These are phyloP conservation scores for Alternaria gaisen DNA, from an alignment of 2,329 filamentous ascomycete species.

Conservation along the genomic window DNA sequence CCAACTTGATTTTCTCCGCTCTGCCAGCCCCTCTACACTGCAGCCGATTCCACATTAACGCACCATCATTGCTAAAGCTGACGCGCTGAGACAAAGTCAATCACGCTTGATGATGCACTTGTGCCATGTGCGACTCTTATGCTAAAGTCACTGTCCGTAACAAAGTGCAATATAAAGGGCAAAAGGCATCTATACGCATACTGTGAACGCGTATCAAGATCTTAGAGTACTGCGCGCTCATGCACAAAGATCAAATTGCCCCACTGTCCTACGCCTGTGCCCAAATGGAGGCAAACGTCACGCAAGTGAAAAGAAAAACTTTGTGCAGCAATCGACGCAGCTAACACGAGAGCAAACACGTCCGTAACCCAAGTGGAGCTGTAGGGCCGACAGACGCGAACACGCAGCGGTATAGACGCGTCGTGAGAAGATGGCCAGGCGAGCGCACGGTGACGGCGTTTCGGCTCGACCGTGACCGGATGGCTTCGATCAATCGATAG, in stretches of 20 bases:
- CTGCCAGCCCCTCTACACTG: constrained; percentile 48
- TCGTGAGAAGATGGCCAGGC: constrained; percentile 32
- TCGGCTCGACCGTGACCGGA: constrained; percentile 26
- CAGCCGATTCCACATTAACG: constrained; percentile 33
- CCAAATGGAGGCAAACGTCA: constrained; percentile 31
- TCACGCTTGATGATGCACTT: constrained; percentile 21
- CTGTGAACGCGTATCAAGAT: background rate
- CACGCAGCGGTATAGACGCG: constrained; percentile 44
- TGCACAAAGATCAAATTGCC: background rate
- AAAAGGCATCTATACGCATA: background rate
- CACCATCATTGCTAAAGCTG: constrained; percentile 35
- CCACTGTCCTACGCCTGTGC: constrained; percentile 11
- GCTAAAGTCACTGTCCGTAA: background rate
- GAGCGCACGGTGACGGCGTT: constrained; percentile 34
- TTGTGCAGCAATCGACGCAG: constrained; percentile 34
- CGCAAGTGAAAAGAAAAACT: constrained; percentile 39
- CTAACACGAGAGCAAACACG: constrained; percentile 22
- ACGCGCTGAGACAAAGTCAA: constrained; percentile 28
- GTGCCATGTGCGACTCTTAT: constrained; percentile 16
- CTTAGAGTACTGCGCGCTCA: background rate
- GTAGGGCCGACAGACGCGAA: constrained; percentile 30
- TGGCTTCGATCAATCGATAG: constrained; percentile 13
- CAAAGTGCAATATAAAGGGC: background rate
- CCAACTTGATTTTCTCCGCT: constrained; percentile 40
- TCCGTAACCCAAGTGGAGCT: constrained; percentile 30